Conservation (phyloP, 805 yeast genomes). For the Cyberlindnera meyerae region DNA sequence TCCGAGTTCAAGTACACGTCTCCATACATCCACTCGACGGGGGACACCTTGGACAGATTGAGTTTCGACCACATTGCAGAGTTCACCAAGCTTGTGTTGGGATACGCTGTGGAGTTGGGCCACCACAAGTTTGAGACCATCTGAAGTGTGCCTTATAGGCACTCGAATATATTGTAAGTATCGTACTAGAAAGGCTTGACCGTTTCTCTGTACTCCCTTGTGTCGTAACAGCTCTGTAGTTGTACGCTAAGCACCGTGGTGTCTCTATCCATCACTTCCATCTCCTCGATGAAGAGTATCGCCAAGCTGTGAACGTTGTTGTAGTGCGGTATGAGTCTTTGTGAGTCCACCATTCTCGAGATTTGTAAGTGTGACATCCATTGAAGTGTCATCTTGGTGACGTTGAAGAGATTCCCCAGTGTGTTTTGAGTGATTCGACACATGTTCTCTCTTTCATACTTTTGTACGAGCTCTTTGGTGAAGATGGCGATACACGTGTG, state of each 20-base stretch:
- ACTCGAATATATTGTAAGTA: neutral
- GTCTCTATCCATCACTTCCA: constrained; percentile 11
- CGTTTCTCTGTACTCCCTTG: neutral
- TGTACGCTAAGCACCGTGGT: constrained; percentile 4
- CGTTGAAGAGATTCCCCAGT: constrained; percentile 5
- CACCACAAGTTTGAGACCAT: constrained; percentile 25
- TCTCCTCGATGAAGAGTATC: constrained; percentile 7
- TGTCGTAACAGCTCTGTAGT: constrained; percentile 9
- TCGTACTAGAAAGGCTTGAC: neutral
- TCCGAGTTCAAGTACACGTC: constrained; percentile 58
- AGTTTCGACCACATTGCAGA: constrained; percentile 75
- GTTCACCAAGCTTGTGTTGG: constrained; percentile 73
- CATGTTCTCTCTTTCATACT: constrained; percentile 10
- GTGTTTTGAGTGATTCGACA: constrained; percentile 14
- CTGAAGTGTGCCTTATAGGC: neutral
- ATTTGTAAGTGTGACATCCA: constrained; percentile 9
- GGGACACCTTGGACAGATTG: constrained; percentile 78
- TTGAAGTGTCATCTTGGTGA: constrained; percentile 2
- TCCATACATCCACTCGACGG: constrained; percentile 68
- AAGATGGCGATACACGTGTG: constrained; percentile 6
- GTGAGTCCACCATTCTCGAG: neutral
- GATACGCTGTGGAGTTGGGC: constrained; percentile 67
- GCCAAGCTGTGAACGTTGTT: constrained; percentile 2
- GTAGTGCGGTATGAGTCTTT: too few species aligned
- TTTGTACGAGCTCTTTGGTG: constrained; percentile 1